phyloP scores from a whole-genome alignment of 2,329 filamentous ascomycete genomes.

The Ophiocordyceps camponoti-leonardi region DNA sequence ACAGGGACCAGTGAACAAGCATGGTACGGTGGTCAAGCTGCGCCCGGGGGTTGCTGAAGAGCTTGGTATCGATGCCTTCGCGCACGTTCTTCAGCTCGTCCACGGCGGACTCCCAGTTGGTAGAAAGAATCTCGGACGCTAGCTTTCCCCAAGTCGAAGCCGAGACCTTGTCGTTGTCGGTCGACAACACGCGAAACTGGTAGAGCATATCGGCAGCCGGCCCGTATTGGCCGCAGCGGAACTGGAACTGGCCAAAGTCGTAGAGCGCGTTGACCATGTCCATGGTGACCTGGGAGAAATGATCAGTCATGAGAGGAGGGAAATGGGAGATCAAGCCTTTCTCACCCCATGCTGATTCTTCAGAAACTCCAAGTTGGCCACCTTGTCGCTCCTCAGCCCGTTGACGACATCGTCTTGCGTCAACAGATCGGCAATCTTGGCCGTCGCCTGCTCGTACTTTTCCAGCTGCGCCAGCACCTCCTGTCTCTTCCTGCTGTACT shows the following conservation, averaged over 20 bases:
- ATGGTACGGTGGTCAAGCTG: conserved; percentile 94
- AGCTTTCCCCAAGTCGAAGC: conserved; percentile 97
- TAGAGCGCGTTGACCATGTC: conserved; percentile 95
- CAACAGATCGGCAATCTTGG: conserved; percentile 74
- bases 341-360: conserved; percentile 87
- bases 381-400: conserved; percentile 89
- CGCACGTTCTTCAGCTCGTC: conserved; percentile 83
- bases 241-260: conserved; percentile 94
- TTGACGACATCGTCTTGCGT: conserved; percentile 79
- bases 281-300: conserved; percentile 47
- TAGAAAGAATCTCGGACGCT: conserved; percentile 84
- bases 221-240: conserved; percentile 88
- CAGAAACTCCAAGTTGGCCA: conserved; percentile 93
- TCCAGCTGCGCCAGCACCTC: conserved; percentile 72
- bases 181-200: conserved; percentile 94
- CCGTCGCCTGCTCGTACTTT: conserved; percentile 71
- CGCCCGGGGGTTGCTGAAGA: conserved; percentile 90
- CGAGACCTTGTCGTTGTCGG: conserved; percentile 93
- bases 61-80: conserved; percentile 80
- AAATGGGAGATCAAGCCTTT: background rate
- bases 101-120: conserved; percentile 87
- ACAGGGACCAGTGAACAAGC: conserved; percentile 96
- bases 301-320: background rate
- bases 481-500: conserved; percentile 80
- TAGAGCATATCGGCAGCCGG: conserved; percentile 86